These are phyloP conservation scores for Termitomyces sp. DNA, from an alignment of 768 basidiomycete species.

Conservation along the genomic window DNA sequence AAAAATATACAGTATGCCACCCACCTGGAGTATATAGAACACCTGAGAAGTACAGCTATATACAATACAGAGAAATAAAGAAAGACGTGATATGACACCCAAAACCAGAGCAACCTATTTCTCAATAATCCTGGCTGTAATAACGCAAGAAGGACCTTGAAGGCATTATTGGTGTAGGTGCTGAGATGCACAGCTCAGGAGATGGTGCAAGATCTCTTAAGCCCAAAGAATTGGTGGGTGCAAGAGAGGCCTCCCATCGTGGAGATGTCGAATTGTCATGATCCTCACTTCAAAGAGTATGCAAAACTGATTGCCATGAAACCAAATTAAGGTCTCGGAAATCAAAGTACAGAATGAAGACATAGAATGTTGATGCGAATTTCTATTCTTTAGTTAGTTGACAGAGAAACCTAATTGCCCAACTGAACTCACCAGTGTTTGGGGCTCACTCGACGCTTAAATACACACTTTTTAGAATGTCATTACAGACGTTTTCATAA, in stretches of 20 bases:
- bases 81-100: background rate
- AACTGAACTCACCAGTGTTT: too few species aligned
- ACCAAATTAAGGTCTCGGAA: too few species aligned
- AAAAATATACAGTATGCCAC: background rate
- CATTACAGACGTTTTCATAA: too few species aligned
- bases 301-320: too few species aligned
- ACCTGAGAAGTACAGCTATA: background rate
- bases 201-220: constrained; percentile 5
- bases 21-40: background rate
- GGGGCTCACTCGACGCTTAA: too few species aligned
- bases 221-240: constrained; percentile 6
- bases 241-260: background rate
- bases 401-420: too few species aligned
- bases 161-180: constrained; percentile 7
- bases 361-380: too few species aligned
- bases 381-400: too few species aligned
- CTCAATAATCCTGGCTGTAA: background rate
- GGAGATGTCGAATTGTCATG: background rate
- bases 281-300: too few species aligned
- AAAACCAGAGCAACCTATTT: background rate
- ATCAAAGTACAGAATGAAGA: too few species aligned
- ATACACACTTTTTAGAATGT: too few species aligned
- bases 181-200: constrained; percentile 8
- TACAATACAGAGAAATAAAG: background rate
- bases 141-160: constrained; percentile 3